Evolutionary conservation across 2,329 filamentous ascomycete genomes (phyloP).

Genomic region (Fusarium pininemorale): DNA sequence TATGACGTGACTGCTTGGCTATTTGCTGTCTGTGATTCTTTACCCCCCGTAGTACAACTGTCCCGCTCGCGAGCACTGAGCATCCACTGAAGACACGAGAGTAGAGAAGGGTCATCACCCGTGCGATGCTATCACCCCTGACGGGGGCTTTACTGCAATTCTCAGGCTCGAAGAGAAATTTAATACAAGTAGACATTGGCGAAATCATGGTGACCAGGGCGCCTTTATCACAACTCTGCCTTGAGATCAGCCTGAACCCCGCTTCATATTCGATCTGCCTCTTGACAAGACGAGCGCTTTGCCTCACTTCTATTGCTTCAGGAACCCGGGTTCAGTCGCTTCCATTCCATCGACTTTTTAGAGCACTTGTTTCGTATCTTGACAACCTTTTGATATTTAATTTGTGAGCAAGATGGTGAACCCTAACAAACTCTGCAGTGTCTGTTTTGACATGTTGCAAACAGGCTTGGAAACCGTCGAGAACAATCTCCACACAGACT

Average conservation of each 20-base stretch:
- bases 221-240: neutral
- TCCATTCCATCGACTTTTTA: no score
- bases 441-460: neutral
- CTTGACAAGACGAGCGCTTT: neutral
- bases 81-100: accelerated
- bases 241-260: neutral
- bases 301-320: neutral
- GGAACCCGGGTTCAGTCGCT: accelerated
- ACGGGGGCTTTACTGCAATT: no score
- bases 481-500: neutral
- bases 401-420: neutral
- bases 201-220: neutral
- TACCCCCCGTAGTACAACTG: accelerated
- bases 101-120: neutral
- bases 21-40: neutral
- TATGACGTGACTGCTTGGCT: neutral
- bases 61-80: accelerated
- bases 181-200: no score
- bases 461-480: neutral
- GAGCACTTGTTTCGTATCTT: accelerated
- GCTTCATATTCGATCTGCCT: neutral
- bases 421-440: neutral
- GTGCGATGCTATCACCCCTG: accelerated
- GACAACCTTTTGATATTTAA: accelerated
- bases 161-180: accelerated